Evolutionary conservation across 2,329 filamentous ascomycete species (phyloP), one percentile per base, ranked within the genome.

Genomic region (Aureobasidium sp.): DNA sequence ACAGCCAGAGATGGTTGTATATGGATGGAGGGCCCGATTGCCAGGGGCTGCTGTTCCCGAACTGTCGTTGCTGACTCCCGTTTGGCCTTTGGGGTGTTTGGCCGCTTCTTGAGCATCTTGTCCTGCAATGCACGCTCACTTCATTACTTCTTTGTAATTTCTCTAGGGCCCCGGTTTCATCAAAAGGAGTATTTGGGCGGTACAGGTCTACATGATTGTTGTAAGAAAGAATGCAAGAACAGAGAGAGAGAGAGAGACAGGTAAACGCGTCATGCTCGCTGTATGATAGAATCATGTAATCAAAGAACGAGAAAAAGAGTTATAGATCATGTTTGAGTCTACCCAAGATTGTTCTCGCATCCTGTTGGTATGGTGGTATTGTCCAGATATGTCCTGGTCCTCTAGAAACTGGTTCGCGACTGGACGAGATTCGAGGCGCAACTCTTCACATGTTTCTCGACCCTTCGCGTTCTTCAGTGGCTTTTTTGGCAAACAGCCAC

Each of bases 251-350:
- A 37, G 3, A 59, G 36, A 21, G 21, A 21, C 21, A 21, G 45
- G 36, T 36, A n/a, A n/a, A 59, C 36, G 44, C 36, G 57, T 59
- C 57, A 59, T 59, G 57, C 44, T 59, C 57, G 57, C 57, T 59
- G 57, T 59, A 59, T 50, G 57, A 59, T 59, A 59, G 57, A 59
- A 39, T 49, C 57, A 42, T 59, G 57, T 59, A 59, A 59, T 59
- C 25, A 41, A 50, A 59, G 57, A 59, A 59, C 45, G 36, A 59
- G 57, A 59, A 45, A 59, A 50, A 50, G 41, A 59, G 25, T 49
- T n/a, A 45, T 29, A 50, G 45, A 59, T 50, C 45, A 57, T 36
- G 9, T 25, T 25, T 7, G 5, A 37, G 48, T 25, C 21, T 11
- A 6, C 7, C 30, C 37, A 14, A 2, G 11, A 11, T 16, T 3